These are phyloP conservation scores for Sporodiniella umbellata DNA, from an alignment of 371 early-diverging fungal genomes.

Conservation along the genomic window DNA sequence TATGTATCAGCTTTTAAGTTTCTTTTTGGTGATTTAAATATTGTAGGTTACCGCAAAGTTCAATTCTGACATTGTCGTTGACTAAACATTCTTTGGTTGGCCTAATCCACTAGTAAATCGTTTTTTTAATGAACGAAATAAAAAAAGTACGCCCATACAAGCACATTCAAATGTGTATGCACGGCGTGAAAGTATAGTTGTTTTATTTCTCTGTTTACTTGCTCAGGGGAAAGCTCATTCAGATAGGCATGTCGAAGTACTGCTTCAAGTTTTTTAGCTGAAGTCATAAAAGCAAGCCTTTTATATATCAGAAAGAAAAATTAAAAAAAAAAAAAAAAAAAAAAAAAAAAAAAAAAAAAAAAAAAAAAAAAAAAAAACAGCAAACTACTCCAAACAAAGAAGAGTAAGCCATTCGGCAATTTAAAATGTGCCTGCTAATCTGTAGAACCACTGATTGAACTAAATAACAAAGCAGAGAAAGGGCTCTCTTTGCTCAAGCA, in stretches of 20 bases:
- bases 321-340: no score
- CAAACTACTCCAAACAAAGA: no score
- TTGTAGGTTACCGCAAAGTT: conserved; percentile 29
- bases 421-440: no score
- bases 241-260: conserved; percentile 31
- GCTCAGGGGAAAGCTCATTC: conserved; percentile 19
- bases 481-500: no score
- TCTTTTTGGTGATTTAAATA: not conserved
- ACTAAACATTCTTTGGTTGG: conserved; percentile 35
- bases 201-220: conserved; percentile 6
- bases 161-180: not conserved
- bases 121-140: not conserved
- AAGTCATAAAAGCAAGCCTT: no score
- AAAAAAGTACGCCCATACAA: not conserved
- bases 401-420: no score
- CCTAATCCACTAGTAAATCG: conserved; percentile 29
- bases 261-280: conserved; percentile 18
- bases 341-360: no score
- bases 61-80: conserved; percentile 12
- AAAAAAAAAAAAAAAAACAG: no score
- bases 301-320: no score
- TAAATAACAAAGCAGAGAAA: no score
- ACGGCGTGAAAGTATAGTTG: no score
- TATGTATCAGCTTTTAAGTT: not conserved
- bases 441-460: no score